phyloP scores from a whole-genome alignment of 2,329 filamentous ascomycete species.

The Hypoxylon sp. region DNA sequence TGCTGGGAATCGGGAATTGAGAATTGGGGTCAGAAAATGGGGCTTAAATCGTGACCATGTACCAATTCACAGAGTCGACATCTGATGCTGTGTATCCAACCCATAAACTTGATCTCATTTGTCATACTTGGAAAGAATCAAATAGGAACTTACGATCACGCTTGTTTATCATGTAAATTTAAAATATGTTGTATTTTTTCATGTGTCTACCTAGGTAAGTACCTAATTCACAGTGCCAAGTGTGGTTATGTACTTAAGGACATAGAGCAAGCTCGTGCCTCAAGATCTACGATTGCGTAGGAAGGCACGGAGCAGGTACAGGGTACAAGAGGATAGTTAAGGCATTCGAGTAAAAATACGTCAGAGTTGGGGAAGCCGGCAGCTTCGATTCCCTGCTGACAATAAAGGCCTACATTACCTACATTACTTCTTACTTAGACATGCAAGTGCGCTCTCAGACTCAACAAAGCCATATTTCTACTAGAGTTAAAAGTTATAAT shows the following conservation, averaged over 20 bases:
- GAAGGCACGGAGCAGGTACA: constrained; percentile 18
- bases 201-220: neutral
- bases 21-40: constrained; percentile 4
- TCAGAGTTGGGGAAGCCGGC: constrained; percentile 41
- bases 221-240: neutral
- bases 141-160: neutral
- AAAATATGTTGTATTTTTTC: neutral
- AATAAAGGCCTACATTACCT: constrained; percentile 23
- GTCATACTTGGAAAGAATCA: constrained; percentile 14
- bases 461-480: constrained; percentile 34
- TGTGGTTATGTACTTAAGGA: constrained; percentile 3
- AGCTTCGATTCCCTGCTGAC: constrained; percentile 44
- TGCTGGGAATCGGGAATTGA: constrained; percentile 11
- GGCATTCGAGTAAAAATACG: constrained; percentile 33
- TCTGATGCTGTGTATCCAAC: constrained; percentile 26
- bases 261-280: constrained; percentile 17
- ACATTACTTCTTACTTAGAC: constrained; percentile 3
- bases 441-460: constrained; percentile 19
- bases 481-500: constrained; percentile 35
- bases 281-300: constrained; percentile 21
- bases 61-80: constrained; percentile 25
- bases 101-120: constrained; percentile 17
- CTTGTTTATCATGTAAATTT: neutral
- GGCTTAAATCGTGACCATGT: constrained; percentile 24
- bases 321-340: constrained; percentile 22